Percentiles rank a stretch among this genome's conserved stretches.
These are phyloP conservation scores for Phytophthora colocasiae DNA, from an alignment of 352 stramenopile genomes.

Conservation along the genomic window DNA sequence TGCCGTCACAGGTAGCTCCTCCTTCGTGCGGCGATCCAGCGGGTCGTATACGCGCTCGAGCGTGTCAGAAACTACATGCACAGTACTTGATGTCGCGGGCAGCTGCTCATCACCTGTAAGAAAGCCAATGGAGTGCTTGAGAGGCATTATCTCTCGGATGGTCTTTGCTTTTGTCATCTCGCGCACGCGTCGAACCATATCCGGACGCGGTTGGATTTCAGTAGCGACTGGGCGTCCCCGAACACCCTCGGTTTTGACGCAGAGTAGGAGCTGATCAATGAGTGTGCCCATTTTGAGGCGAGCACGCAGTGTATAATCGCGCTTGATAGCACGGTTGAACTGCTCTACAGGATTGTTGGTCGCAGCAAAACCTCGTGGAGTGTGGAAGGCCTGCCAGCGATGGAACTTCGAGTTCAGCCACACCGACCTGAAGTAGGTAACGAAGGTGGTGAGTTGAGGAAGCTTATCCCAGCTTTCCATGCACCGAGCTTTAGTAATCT, in stretches of 20 bases:
- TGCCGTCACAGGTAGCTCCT: no score
- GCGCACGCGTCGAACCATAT: constrained; percentile 3
- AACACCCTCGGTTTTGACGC: neutral
- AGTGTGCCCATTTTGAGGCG: constrained; percentile 9
- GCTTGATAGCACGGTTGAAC: neutral
- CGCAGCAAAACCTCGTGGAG: neutral
- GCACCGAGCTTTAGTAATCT: neutral
- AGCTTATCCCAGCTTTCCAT: neutral
- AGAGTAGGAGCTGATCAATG: constrained; percentile 8
- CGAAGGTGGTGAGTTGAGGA: neutral
- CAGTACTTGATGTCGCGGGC: neutral
- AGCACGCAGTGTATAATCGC: neutral
- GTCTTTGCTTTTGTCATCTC: neutral
- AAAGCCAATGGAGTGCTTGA: constrained; percentile 5
- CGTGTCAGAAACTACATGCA: neutral
- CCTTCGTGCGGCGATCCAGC: no score
- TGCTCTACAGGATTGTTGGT: constrained; percentile 7
- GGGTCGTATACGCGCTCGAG: no score
- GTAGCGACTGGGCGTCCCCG: neutral
- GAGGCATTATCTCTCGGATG: constrained; percentile 1
- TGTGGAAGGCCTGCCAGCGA: constrained; percentile 7
- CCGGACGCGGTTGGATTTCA: neutral
- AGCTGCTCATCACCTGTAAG: neutral
- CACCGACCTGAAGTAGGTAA: constrained; percentile 1
- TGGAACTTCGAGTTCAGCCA: constrained; percentile 1